These are phyloP conservation scores for Aspergillus fumigatus DNA, from an alignment of 2,329 filamentous ascomycete genomes.

Conservation along the genomic window DNA sequence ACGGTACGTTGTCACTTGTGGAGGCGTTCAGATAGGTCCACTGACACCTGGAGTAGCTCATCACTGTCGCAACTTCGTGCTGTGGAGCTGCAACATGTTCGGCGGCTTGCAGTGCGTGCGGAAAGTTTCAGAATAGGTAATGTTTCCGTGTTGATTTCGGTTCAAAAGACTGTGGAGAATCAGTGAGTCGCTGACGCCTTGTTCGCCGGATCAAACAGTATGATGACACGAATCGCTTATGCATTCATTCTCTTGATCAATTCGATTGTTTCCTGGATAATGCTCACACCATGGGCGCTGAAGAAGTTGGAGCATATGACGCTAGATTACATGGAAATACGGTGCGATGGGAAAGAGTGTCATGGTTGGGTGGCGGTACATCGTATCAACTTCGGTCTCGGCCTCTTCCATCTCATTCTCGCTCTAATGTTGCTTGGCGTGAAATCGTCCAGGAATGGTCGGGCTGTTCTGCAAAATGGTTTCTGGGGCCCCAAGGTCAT, in stretches of 20 bases:
- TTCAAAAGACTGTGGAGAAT: background rate
- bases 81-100: conserved; percentile 96
- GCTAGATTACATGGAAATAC: conserved; percentile 93
- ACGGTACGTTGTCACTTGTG: conserved; percentile 59
- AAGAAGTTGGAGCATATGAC: conserved; percentile 90
- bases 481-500: conserved; percentile 98
- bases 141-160: conserved; percentile 10
- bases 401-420: conserved; percentile 85
- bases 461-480: conserved; percentile 90
- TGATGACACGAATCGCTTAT: conserved; percentile 95
- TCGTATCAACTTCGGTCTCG: conserved; percentile 95
- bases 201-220: conserved; percentile 48
- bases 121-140: conserved; percentile 93
- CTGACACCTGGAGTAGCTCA: conserved; percentile 49
- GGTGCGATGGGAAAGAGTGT: conserved; percentile 84
- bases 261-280: conserved; percentile 96
- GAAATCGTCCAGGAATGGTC: conserved; percentile 76
- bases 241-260: conserved; percentile 92
- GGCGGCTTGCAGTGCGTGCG: conserved; percentile 90
- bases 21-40: conserved; percentile 5
- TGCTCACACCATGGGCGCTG: conserved; percentile 98
- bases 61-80: conserved; percentile 80
- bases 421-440: conserved; percentile 83
- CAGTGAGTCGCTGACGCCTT: conserved; percentile 18
- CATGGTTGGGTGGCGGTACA: conserved; percentile 96